phyloP scores from a whole-genome alignment of 306 rosid species.

The Fragaria ananassa region DNA sequence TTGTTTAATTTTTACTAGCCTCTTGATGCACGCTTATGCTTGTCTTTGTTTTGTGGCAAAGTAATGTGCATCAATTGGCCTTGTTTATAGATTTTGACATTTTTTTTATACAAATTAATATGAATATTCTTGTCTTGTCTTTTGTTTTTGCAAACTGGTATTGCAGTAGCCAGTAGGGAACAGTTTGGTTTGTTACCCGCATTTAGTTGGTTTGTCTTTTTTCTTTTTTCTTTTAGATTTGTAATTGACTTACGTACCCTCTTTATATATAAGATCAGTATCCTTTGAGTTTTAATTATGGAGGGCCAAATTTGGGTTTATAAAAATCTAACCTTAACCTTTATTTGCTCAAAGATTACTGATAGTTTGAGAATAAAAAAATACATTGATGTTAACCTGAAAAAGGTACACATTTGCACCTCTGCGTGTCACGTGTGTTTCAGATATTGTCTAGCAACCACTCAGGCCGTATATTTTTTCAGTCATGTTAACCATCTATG shows the following conservation, averaged over 20 bases:
- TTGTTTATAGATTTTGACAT: neutral
- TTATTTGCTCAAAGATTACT: no score
- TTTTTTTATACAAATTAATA: neutral
- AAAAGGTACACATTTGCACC: neutral
- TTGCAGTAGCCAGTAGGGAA: neutral
- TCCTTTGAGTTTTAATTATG: neutral
- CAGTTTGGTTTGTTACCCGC: neutral
- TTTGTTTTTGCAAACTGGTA: neutral
- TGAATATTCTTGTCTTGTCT: no score
- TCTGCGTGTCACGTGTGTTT: neutral
- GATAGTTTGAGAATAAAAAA: neutral
- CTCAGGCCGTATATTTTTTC: neutral
- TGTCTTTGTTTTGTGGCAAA: neutral
- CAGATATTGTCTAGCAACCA: neutral
- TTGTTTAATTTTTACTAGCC: neutral
- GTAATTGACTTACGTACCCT: neutral
- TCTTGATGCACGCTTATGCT: neutral
- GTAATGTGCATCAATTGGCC: neutral
- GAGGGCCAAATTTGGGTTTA: neutral
- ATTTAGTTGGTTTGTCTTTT: neutral
- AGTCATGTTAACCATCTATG: neutral
- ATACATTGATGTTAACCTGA: neutral
- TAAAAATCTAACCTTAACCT: neutral
- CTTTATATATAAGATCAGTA: no score
- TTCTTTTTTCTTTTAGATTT: neutral